phyloP scores from a whole-genome alignment of 1,284 basidiomycete species.

The Malassezia brasiliensis region DNA sequence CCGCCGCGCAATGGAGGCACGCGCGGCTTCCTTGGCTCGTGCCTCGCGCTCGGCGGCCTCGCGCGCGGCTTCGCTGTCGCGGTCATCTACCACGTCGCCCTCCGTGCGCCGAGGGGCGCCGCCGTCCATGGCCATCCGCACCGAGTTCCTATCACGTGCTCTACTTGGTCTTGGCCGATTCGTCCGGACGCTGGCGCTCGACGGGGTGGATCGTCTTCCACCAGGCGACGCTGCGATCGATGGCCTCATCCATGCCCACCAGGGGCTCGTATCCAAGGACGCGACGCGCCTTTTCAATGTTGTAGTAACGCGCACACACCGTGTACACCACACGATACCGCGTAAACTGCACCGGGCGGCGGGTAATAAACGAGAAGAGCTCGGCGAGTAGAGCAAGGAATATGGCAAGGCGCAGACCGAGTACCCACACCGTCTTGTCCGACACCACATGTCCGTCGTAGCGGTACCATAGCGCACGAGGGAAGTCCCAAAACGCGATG shows the following conservation, averaged over 20 bases:
- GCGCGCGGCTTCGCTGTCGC: background rate
- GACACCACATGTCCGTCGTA: slow-evolving; percentile 29
- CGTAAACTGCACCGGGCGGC: slow-evolving; percentile 82
- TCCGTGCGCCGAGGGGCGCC: background rate
- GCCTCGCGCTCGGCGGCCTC: slow-evolving; percentile 1
- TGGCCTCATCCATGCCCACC: slow-evolving; percentile 77
- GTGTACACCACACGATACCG: slow-evolving; percentile 67
- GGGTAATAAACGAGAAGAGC: slow-evolving; percentile 63
- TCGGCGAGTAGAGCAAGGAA: slow-evolving; percentile 54
- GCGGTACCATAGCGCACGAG: slow-evolving; percentile 69
- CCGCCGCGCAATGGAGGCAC: slow-evolving; percentile 1
- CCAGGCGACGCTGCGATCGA: slow-evolving; percentile 60
- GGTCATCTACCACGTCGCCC: background rate
- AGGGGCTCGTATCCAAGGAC: slow-evolving; percentile 87
- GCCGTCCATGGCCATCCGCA: background rate
- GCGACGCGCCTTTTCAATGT: slow-evolving; percentile 86
- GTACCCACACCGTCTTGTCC: slow-evolving; percentile 25
- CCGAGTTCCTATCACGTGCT: background rate
- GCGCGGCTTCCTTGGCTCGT: slow-evolving; percentile 9
- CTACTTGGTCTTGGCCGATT: slow-evolving; percentile 17
- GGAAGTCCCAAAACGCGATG: slow-evolving; percentile 90
- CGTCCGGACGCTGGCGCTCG: background rate
- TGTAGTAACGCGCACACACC: slow-evolving; percentile 66
- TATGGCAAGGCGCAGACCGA: slow-evolving; percentile 31
- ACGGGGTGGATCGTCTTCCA: slow-evolving; percentile 13